These are phyloP conservation scores for Corylus avellana DNA, from an alignment of 306 rosid genomes.

Conservation along the genomic window DNA sequence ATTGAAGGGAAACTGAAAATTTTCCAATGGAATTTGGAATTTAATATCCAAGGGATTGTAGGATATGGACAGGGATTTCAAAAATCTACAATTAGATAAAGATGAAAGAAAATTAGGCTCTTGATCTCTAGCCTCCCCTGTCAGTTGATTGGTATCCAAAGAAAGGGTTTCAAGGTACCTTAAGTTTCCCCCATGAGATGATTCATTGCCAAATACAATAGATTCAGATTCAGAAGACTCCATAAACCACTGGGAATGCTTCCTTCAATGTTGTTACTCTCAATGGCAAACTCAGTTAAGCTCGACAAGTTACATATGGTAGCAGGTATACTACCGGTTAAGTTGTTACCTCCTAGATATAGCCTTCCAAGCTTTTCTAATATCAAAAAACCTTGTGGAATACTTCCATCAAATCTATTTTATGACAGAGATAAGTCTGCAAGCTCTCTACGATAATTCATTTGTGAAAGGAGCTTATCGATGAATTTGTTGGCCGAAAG, in stretches of 20 bases:
- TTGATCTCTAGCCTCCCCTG: not conserved
- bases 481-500: accelerated
- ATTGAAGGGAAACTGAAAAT: not conserved
- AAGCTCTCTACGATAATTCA: not conserved
- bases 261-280: not conserved
- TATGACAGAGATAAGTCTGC: not conserved
- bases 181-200: not conserved
- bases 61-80: not conserved
- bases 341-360: not conserved
- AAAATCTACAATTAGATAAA: not conserved
- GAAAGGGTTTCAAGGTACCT: not conserved
- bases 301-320: not conserved
- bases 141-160: not conserved
- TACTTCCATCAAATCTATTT: not conserved
- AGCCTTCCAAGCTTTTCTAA: not conserved
- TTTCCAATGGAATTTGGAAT: not conserved
- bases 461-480: not conserved
- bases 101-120: not conserved
- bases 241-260: not conserved
- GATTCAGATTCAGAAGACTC: not conserved
- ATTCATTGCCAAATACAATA: accelerated
- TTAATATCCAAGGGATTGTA: not conserved
- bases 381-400: not conserved
- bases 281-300: not conserved
- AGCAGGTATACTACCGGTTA: not conserved